phyloP scores from a whole-genome alignment of 108 stramenopile species.

The Conticribra weissflogii region DNA sequence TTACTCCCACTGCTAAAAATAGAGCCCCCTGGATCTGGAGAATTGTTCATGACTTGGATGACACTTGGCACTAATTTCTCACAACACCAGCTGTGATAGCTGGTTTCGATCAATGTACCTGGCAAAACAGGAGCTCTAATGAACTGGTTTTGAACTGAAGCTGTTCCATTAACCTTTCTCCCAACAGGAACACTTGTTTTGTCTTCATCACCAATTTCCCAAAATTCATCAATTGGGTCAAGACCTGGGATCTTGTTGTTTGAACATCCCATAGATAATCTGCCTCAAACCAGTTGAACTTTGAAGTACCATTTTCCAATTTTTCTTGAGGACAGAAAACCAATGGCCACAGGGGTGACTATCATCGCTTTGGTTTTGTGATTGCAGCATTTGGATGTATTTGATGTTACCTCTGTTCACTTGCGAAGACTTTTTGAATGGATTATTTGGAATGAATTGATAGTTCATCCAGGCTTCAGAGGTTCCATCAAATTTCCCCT shows the following conservation, averaged over 20 bases:
- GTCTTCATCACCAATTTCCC: neutral
- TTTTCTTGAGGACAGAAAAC: neutral
- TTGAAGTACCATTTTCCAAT: neutral
- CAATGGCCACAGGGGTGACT: slow-evolving; percentile 5
- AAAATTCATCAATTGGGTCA: neutral
- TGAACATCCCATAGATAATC: no score
- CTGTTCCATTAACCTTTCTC: neutral
- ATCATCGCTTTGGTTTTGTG: neutral
- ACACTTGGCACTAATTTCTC: neutral
- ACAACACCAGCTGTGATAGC: neutral
- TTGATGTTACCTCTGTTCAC: neutral
- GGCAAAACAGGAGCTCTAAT: neutral
- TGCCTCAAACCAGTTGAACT: neutral
- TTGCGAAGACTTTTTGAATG: neutral
- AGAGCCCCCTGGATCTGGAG: neutral
- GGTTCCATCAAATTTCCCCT: neutral
- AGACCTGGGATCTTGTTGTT: neutral
- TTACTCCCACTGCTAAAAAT: slow-evolving; percentile 2
- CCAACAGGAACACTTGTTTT: slow-evolving; percentile 3
- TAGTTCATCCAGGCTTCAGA: neutral
- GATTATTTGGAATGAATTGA: slow-evolving; percentile 1
- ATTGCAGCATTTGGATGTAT: neutral
- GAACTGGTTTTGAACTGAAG: neutral
- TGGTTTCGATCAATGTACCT: neutral
- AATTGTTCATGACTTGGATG: neutral